A percentile compares a stretch with the other conserved stretches of the same genome.
Conservation (phyloP, 176 grass and related monocot species). For the Oryza brachyantha region DNA sequence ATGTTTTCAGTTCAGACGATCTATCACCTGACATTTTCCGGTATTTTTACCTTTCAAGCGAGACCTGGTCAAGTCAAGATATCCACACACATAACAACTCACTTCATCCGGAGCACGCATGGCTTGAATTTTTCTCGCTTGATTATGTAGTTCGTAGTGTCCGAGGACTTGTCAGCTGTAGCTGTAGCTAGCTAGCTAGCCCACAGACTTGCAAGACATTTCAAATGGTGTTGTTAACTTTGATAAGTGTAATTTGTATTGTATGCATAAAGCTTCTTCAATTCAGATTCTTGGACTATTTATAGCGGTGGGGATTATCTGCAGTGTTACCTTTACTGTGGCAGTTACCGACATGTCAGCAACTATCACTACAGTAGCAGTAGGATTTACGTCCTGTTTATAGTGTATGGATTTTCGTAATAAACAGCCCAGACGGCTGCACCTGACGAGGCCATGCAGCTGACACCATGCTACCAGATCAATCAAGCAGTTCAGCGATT, state of each 20-base stretch:
- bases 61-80: slow-evolving; percentile 15
- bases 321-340: no score
- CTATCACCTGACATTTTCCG: no score
- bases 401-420: not conserved
- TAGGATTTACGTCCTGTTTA: no score
- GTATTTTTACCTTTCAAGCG: not conserved
- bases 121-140: not conserved
- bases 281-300: no score
- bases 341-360: no score
- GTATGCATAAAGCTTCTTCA: not conserved
- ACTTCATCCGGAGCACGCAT: not conserved
- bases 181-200: not conserved
- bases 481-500: not conserved
- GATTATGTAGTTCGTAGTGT: not conserved
- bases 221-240: not conserved
- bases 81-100: not conserved
- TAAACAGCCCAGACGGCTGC: not conserved
- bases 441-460: not conserved
- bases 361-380: no score
- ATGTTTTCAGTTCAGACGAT: no score
- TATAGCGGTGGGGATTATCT: no score
- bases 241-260: not conserved
- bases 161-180: not conserved
- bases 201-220: not conserved
- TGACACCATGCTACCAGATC: slow-evolving; percentile 14